Percentiles rank a stretch among this genome's conserved stretches.
phyloP scores from a whole-genome alignment of 192 early-diverging fungal genomes.

The Umbelopsis sp. region DNA sequence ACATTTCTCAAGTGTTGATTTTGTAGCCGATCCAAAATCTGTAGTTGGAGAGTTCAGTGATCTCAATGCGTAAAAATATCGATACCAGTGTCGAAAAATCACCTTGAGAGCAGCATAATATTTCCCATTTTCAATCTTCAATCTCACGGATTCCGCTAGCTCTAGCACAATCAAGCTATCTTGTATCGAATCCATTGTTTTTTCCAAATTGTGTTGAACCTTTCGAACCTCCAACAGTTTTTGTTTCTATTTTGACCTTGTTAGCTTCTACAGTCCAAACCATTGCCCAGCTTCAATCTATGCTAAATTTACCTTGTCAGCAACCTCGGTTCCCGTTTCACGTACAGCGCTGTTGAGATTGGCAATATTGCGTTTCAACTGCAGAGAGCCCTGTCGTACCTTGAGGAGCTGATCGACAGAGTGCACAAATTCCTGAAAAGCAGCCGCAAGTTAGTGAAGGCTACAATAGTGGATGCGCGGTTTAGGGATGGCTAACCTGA shows the following conservation, averaged over 20 bases:
- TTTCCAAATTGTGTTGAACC: slow-evolving; percentile 87
- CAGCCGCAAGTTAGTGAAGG: not conserved
- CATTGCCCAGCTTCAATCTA: not conserved
- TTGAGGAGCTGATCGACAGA: slow-evolving; percentile 95
- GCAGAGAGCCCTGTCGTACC: slow-evolving; percentile 85
- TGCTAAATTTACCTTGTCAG: slow-evolving; percentile 63
- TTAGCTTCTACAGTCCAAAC: not conserved
- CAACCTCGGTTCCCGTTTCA: slow-evolving; percentile 72
- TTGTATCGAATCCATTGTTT: slow-evolving; percentile 77
- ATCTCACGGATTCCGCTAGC: slow-evolving; percentile 81
- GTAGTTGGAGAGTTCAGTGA: not conserved
- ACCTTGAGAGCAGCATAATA: slow-evolving; percentile 93
- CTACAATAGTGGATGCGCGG: slow-evolving; percentile 34
- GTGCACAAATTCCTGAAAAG: slow-evolving; percentile 83
- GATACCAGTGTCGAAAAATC: not conserved
- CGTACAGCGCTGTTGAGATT: slow-evolving; percentile 89
- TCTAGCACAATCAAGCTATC: slow-evolving; percentile 88
- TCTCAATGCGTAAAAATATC: not conserved
- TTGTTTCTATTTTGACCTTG: slow-evolving; percentile 60
- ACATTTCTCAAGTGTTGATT: slow-evolving; percentile 74
- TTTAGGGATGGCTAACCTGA: slow-evolving; percentile 60
- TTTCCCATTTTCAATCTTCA: slow-evolving; percentile 77
- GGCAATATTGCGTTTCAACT: slow-evolving; percentile 83
- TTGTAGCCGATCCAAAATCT: slow-evolving; percentile 88
- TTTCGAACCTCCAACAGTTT: slow-evolving; percentile 76